Conservation (phyloP, 441 rosid genomes). For the Cnidoscolus chayamansa region DNA sequence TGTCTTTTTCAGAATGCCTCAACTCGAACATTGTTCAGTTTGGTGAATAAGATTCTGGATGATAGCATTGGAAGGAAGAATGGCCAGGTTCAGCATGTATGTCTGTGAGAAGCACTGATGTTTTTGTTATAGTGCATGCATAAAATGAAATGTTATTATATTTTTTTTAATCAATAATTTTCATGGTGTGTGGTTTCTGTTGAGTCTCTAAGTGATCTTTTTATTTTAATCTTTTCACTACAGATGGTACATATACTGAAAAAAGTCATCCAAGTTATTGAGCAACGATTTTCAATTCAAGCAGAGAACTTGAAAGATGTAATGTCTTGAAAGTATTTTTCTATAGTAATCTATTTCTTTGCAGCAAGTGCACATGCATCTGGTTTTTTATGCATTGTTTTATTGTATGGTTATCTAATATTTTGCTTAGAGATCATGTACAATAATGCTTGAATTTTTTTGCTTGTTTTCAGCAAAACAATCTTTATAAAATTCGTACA, state of each 20-base stretch:
- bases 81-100: conserved; percentile 70
- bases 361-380: neutral
- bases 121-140: conserved; percentile 12
- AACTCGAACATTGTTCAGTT: conserved; percentile 63
- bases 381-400: neutral
- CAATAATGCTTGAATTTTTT: conserved; percentile 26
- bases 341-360: neutral
- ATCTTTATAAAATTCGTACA: conserved; percentile 18
- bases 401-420: neutral
- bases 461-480: conserved; percentile 58
- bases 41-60: conserved; percentile 61
- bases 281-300: conserved; percentile 68
- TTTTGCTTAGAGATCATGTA: conserved; percentile 17
- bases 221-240: conserved; percentile 29
- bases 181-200: neutral
- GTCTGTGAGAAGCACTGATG: conserved; percentile 33
- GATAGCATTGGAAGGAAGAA: conserved; percentile 64
- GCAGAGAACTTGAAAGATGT: conserved; percentile 74
- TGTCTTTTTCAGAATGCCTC: conserved; percentile 60
- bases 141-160: conserved; percentile 12
- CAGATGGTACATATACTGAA: conserved; percentile 58
- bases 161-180: neutral
- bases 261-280: conserved; percentile 62
- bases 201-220: conserved; percentile 16
- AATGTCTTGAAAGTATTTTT: conserved; percentile 27